Base-by-base conservation (phyloP, 2,329 filamentous ascomycete species). In the Lecanicillium sp. region DNA sequence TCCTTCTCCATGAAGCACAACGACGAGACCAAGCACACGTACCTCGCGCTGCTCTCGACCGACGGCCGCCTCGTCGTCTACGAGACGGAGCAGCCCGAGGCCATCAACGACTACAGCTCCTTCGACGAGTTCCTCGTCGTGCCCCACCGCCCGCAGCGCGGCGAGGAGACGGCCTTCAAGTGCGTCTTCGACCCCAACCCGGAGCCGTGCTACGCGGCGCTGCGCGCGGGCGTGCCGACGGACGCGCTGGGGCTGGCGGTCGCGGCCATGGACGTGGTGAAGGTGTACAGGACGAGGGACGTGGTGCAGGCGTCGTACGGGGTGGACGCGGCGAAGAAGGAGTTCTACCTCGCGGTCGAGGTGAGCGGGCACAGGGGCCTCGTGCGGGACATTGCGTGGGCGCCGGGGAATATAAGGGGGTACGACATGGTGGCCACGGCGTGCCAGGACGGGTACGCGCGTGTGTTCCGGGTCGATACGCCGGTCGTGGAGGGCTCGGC, bases 341-440 rank as follows among this genome's bases (percentile, higher is more conserved):
- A 88, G 51, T 94, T 97, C 61, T 95, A 95, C 62, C 79, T 87
- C 7, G 90, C 90, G 0, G 83, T 84, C 17, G 85, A 90, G 60
- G 71, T 97, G 14, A 73, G 74, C 24, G 82, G 83, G 9, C 87
- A 95, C 57, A 75, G 79, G 7, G 83, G 84, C 1, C 74, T 97
- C 32, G 86, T 96, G 6, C 78, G 91, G 40, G 90, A 96, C 62
- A 79, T 96, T 1, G 84, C 88, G 2, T 98, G 93, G 93, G 89
- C 91, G 1, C 86, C 90, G 40, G 91, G 90, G 11, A 94, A 90
- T 55, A 89, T 94, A 58, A 75, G 90, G 32, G 91, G 91, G 1
- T 91, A 88, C 63, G 93, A 98, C 64, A 78, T 91, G 49, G 78
- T 97, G 57, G 93, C 91, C 3, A 94, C 90, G 5, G 91, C 90